phyloP scores from a whole-genome alignment of 2,329 filamentous ascomycete species.

The Fusarium decemcellulare region DNA sequence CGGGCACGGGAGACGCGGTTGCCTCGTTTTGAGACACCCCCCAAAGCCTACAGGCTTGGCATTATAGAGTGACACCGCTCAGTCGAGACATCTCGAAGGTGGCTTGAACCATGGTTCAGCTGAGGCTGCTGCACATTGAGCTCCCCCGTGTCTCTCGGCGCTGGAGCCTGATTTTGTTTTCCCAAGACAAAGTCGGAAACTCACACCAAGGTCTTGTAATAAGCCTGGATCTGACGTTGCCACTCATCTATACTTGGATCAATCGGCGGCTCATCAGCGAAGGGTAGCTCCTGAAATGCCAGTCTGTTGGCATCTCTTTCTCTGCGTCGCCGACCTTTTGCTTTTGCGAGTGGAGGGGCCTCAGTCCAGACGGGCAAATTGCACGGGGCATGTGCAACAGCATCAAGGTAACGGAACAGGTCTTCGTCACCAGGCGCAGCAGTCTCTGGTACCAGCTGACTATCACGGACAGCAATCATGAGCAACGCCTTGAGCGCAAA shows the following conservation, averaged over 20 bases:
- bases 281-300: neutral
- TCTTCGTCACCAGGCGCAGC: neutral
- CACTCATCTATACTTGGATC: neutral
- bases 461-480: conserved; percentile 58
- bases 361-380: conserved; percentile 6
- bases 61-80: too few species aligned
- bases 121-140: too few species aligned
- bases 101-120: too few species aligned
- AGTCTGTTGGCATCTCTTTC: neutral
- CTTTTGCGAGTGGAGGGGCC: too few species aligned
- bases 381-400: conserved; percentile 15
- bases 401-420: conserved; percentile 1
- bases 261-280: neutral
- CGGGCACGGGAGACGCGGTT: too few species aligned
- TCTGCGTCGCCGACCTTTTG: neutral
- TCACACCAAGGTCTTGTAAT: neutral
- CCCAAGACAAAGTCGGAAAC: too few species aligned
- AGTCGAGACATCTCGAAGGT: too few species aligned
- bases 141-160: too few species aligned
- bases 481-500: conserved; percentile 51
- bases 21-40: too few species aligned
- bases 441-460: conserved; percentile 30
- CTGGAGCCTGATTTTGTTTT: too few species aligned
- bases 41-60: too few species aligned
- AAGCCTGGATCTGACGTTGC: neutral